Percentiles rank a stretch among this genome's conserved stretches.
Evolutionary conservation across 768 basidiomycete genomes (phyloP).

Genomic region (Auricularia sp.): DNA sequence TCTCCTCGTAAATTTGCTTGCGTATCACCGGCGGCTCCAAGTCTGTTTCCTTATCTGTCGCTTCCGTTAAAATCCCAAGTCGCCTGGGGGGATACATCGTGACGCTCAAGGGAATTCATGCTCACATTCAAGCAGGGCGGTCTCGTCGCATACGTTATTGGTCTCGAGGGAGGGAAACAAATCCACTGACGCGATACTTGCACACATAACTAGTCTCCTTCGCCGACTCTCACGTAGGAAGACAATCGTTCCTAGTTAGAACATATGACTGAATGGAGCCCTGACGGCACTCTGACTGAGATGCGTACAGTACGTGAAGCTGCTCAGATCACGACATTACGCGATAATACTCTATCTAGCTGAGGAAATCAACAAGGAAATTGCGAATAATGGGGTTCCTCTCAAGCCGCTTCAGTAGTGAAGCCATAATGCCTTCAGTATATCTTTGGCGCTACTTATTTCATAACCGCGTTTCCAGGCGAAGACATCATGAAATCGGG

Average conservation of each 20-base stretch:
- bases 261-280: constrained; percentile 17
- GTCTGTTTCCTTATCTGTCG: neutral
- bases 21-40: no score
- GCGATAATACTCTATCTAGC: neutral
- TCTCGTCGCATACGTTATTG: constrained; percentile 30
- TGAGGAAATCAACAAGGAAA: neutral
- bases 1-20: neutral
- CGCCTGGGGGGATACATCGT: neutral
- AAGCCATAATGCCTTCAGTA: no score
- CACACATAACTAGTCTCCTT: constrained; percentile 2
- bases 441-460: no score
- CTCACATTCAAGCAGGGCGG: constrained; percentile 16
- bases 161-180: constrained; percentile 23
- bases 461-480: no score
- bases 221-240: no score
- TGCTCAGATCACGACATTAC: no score
- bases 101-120: neutral
- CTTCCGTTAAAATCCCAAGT: neutral
- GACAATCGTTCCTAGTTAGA: no score
- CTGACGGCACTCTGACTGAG: constrained; percentile 22
- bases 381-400: neutral
- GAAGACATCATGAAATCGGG: no score
- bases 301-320: constrained; percentile 7
- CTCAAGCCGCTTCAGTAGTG: no score
- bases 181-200: constrained; percentile 22